phyloP scores from a whole-genome alignment of 2,329 filamentous ascomycete genomes.

The Verticillium nonalfalfae region DNA sequence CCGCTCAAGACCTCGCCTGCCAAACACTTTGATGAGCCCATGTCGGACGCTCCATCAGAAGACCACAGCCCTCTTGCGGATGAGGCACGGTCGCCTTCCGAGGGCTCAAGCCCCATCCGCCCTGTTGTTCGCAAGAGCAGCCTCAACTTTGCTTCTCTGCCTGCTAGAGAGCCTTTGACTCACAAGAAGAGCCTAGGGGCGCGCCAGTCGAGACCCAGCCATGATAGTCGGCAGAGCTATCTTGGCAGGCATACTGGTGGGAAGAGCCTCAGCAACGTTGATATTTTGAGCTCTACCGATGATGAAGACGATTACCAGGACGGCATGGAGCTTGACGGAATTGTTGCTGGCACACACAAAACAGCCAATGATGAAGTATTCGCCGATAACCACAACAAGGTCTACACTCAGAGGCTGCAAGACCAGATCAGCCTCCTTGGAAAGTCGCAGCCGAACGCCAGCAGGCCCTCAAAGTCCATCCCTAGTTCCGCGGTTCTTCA shows the following conservation, averaged over 20 bases:
- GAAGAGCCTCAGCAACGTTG: constrained; percentile 54
- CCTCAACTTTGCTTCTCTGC: constrained; percentile 87
- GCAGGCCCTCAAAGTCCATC: constrained; percentile 41
- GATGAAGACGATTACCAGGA: constrained; percentile 43
- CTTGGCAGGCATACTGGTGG: constrained; percentile 68
- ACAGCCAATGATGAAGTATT: constrained; percentile 15
- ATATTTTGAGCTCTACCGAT: constrained; percentile 35
- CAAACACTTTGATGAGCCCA: constrained; percentile 5
- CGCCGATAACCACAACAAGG: constrained; percentile 64
- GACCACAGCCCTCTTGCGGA: constrained; percentile 28
- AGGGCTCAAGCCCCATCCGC: constrained; percentile 67
- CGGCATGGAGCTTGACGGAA: constrained; percentile 45
- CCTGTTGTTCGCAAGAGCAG: constrained; percentile 87
- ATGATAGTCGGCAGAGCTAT: constrained; percentile 66
- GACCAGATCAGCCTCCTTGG: constrained; percentile 80
- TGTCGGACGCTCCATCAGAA: not conserved
- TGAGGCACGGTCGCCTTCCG: constrained; percentile 55
- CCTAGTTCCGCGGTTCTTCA: constrained; percentile 28
- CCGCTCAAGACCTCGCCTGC: constrained; percentile 9
- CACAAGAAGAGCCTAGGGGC: constrained; percentile 77
- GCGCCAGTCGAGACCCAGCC: constrained; percentile 68
- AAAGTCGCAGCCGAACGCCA: constrained; percentile 44
- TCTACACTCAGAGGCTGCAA: constrained; percentile 87
- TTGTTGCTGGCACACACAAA: constrained; percentile 18
- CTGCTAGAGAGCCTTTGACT: constrained; percentile 80